Percentiles rank a stretch among this genome's conserved stretches.
These are phyloP conservation scores for Croton setiger DNA, from an alignment of 441 rosid species.

Conservation along the genomic window DNA sequence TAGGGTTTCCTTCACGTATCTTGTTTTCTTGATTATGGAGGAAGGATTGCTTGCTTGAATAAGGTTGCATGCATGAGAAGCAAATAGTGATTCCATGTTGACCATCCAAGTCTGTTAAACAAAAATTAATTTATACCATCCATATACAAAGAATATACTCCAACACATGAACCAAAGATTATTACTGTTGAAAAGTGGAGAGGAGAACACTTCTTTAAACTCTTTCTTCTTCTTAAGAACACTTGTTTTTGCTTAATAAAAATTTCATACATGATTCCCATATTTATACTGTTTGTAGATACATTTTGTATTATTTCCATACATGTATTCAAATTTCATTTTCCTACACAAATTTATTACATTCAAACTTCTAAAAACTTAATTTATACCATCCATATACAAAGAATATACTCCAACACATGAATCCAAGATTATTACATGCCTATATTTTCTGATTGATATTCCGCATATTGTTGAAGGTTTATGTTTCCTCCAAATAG, in stretches of 20 bases:
- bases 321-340: too few species aligned
- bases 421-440: neutral
- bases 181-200: too few species aligned
- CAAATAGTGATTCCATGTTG: slow-evolving; percentile 21
- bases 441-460: neutral
- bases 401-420: neutral
- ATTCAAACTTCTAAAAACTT: too few species aligned
- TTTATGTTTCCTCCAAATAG: neutral
- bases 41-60: slow-evolving; percentile 20
- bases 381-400: neutral
- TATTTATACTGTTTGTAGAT: too few species aligned
- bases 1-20: too few species aligned
- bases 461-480: neutral
- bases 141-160: neutral
- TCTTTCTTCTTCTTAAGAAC: too few species aligned
- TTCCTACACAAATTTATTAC: too few species aligned
- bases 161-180: neutral
- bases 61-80: slow-evolving; percentile 25
- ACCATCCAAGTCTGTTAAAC: slow-evolving; percentile 25
- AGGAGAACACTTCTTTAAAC: too few species aligned
- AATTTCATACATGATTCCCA: too few species aligned
- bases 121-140: neutral
- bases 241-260: too few species aligned
- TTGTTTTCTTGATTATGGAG: slow-evolving; percentile 13
- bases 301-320: too few species aligned